Conservation (phyloP, 176 grass and related monocot species). For the Aegilops speltoides region DNA sequence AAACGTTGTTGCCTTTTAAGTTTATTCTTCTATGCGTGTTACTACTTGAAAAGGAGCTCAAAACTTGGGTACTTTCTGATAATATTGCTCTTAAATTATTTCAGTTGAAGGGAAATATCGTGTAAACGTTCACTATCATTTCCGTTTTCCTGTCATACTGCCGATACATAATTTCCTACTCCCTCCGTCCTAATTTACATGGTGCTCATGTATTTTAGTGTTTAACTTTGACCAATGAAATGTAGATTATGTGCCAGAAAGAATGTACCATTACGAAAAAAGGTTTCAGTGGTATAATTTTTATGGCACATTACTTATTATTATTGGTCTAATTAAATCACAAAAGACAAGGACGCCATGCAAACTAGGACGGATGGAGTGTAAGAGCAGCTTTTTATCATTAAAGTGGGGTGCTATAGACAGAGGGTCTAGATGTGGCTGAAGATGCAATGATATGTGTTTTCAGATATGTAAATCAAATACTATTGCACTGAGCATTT, state of each 20-base stretch:
- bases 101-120: not conserved
- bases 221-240: too few relatives aligned
- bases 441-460: not conserved
- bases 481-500: not conserved
- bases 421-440: not conserved
- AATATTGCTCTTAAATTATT: not conserved
- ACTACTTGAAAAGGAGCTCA: not conserved
- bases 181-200: not conserved
- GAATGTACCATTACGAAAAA: too few relatives aligned
- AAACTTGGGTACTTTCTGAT: not conserved
- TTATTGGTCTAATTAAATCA: not conserved
- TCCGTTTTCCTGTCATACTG: not conserved
- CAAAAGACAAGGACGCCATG: too few relatives aligned
- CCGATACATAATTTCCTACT: not conserved
- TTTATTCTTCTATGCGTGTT: not conserved
- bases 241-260: too few relatives aligned
- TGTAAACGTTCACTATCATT: not conserved
- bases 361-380: too few relatives aligned
- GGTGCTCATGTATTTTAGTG: too few relatives aligned
- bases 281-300: not conserved
- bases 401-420: constrained; percentile 14
- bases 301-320: not conserved
- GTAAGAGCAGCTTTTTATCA: not conserved
- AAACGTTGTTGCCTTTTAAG: not conserved
- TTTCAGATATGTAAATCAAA: constrained; percentile 11